Conservation (phyloP, 768 basidiomycete species). For the Termitomyces bulborhizus region DNA sequence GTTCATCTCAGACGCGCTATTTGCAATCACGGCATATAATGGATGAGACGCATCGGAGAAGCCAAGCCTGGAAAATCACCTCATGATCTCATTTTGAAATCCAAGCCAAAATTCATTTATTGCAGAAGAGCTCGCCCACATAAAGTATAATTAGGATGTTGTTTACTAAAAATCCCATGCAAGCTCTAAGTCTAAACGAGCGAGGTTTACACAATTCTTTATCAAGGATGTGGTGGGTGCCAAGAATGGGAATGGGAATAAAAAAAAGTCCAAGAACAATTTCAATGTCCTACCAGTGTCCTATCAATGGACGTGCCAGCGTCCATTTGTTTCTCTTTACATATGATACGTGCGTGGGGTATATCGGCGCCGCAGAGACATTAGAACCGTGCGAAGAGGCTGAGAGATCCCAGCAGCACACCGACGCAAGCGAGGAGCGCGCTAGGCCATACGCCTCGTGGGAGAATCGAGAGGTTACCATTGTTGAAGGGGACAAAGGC, state of each 20-base stretch:
- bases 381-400: conserved; percentile 15
- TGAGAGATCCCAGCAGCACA: conserved; percentile 27
- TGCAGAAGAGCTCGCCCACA: neutral
- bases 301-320: neutral
- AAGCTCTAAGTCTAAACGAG: conserved; percentile 4
- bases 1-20: too few relatives aligned
- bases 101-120: too few relatives aligned
- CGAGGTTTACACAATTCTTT: neutral
- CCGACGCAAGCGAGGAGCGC: conserved; percentile 30
- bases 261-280: conserved; percentile 3
- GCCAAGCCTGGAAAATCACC: too few relatives aligned
- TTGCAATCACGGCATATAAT: too few relatives aligned
- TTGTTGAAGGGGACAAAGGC: conserved; percentile 47
- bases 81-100: too few relatives aligned
- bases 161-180: neutral
- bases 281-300: neutral
- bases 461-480: conserved; percentile 21
- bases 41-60: too few relatives aligned
- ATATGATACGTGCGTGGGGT: neutral
- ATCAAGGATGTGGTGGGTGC: neutral
- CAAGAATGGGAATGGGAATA: neutral
- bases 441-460: conserved; percentile 27
- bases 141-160: neutral
- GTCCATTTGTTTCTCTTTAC: neutral
- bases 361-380: neutral